A percentile compares a stretch with the other conserved stretches of the same genome.
phyloP scores from a whole-genome alignment of 2,329 filamentous ascomycete species.

The Colletotrichum sp. region DNA sequence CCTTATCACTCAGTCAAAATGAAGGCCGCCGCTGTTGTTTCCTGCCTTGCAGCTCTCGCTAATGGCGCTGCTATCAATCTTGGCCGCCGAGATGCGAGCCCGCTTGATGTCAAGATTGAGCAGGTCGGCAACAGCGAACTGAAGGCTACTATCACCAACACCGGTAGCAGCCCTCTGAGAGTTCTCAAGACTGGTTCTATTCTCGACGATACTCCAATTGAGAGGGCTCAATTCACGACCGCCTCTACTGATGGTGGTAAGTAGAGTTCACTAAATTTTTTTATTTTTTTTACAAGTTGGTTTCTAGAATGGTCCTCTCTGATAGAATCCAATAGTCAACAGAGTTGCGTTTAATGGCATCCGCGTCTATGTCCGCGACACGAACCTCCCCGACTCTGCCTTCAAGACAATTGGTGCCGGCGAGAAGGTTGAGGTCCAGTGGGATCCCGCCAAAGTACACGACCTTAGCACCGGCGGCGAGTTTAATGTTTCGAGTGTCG shows the following conservation, averaged over 20 bases:
- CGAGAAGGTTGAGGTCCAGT: slow-evolving; percentile 50
- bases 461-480: slow-evolving; percentile 48
- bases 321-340: slow-evolving; percentile 28
- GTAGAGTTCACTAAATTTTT: slow-evolving; percentile 18
- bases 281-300: not conserved
- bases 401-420: slow-evolving; percentile 49
- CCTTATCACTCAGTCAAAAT: slow-evolving; percentile 23
- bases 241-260: slow-evolving; percentile 32
- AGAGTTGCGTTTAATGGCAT: slow-evolving; percentile 54
- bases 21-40: slow-evolving; percentile 39
- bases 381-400: slow-evolving; percentile 42
- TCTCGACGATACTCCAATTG: slow-evolving; percentile 48
- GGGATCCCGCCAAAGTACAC: slow-evolving; percentile 56
- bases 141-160: slow-evolving; percentile 54
- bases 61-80: slow-evolving; percentile 34
- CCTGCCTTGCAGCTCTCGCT: slow-evolving; percentile 38
- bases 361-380: slow-evolving; percentile 46
- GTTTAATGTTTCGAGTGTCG: slow-evolving; percentile 56
- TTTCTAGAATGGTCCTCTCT: not conserved
- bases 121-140: slow-evolving; percentile 50
- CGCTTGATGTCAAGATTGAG: slow-evolving; percentile 44
- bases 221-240: slow-evolving; percentile 51
- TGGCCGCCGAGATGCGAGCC: slow-evolving; percentile 33
- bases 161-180: slow-evolving; percentile 45
- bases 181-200: slow-evolving; percentile 53